phyloP scores from a whole-genome alignment of 2,329 filamentous ascomycete species.

The Elsinoe perseae region DNA sequence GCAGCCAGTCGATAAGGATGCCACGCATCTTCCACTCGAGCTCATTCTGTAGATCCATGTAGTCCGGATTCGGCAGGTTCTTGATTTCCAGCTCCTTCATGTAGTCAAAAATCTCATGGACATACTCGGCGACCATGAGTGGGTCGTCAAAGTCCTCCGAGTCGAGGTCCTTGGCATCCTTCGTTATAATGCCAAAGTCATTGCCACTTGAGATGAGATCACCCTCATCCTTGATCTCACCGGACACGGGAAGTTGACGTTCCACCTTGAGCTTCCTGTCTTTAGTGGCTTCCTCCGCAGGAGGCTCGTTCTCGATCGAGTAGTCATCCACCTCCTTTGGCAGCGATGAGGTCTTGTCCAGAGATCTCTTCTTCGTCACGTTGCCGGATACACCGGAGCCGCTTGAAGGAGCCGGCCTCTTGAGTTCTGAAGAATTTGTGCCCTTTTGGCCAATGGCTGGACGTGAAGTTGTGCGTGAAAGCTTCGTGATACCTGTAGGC shows the following conservation, averaged over 20 bases:
- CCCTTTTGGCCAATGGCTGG: slow-evolving; percentile 60
- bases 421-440: slow-evolving; percentile 54
- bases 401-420: slow-evolving; percentile 56
- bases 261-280: slow-evolving; percentile 26
- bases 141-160: slow-evolving; percentile 86
- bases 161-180: slow-evolving; percentile 59
- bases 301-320: slow-evolving; percentile 57
- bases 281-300: slow-evolving; percentile 41
- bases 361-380: slow-evolving; percentile 59
- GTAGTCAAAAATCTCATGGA: slow-evolving; percentile 95
- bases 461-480: slow-evolving; percentile 52
- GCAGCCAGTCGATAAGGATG: slow-evolving; percentile 95
- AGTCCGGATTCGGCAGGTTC: slow-evolving; percentile 80
- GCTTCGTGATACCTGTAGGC: slow-evolving; percentile 74
- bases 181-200: slow-evolving; percentile 30
- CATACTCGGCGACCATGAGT: slow-evolving; percentile 96
- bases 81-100: slow-evolving; percentile 74
- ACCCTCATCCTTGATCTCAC: slow-evolving; percentile 25
- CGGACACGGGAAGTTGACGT: slow-evolving; percentile 25
- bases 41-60: slow-evolving; percentile 91
- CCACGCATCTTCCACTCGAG: slow-evolving; percentile 98
- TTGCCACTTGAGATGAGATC: slow-evolving; percentile 25
- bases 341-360: slow-evolving; percentile 44
- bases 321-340: slow-evolving; percentile 51
- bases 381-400: slow-evolving; percentile 61